Percentiles rank a stretch among this genome's conserved stretches.
Evolutionary conservation across 169 alveolate species (phyloP).

Genomic region (Plasmodium ovale): DNA sequence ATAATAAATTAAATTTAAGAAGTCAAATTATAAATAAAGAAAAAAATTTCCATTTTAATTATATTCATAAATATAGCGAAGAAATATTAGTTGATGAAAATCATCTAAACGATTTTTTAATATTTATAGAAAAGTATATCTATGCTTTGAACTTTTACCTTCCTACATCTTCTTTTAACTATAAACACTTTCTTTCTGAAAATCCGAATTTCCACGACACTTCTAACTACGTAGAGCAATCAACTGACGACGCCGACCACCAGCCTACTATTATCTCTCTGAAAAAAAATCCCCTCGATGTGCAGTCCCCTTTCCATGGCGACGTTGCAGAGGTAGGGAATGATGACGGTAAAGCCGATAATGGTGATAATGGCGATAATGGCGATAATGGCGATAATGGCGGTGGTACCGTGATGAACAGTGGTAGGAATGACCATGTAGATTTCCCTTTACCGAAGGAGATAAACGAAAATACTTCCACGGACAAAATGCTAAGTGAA

Average conservation of each 20-base stretch:
- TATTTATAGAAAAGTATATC: constrained; percentile 70
- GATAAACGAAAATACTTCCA: not conserved
- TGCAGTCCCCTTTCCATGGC: no score
- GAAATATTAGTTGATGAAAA: constrained; percentile 63
- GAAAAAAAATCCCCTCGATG: no score
- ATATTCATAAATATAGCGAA: constrained; percentile 69
- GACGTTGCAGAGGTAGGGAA: not conserved
- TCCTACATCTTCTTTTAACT: constrained; percentile 61
- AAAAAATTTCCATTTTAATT: constrained; percentile 52
- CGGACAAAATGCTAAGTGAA: not conserved
- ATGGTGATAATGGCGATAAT: not conserved
- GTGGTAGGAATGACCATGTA: not conserved
- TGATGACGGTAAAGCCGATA: not conserved
- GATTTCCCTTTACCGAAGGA: not conserved
- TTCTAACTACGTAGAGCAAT: not conserved
- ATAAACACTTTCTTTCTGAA: constrained; percentile 38
- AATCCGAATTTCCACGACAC: constrained; percentile 24
- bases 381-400: not conserved
- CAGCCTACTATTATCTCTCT: no score
- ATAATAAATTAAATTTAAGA: constrained; percentile 64
- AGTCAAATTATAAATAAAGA: constrained; percentile 71
- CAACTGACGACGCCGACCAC: no score
- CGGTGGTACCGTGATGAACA: not conserved
- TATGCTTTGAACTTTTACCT: constrained; percentile 65
- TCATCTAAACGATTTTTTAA: constrained; percentile 64